Evolutionary conservation across 1,284 basidiomycete genomes (phyloP).

Genomic region (Takashimella koratensis): DNA sequence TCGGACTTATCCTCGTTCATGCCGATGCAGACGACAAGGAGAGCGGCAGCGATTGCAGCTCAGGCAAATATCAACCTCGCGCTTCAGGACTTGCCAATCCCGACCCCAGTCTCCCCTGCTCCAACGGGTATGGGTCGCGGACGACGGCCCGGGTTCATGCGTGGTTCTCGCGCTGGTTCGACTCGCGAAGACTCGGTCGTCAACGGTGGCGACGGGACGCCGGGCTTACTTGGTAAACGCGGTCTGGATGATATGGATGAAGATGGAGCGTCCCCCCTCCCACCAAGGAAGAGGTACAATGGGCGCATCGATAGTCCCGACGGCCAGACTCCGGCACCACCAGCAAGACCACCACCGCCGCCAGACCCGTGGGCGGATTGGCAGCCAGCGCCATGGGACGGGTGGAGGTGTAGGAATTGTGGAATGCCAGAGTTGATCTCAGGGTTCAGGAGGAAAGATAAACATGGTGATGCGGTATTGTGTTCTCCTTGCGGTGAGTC

Average conservation of each 20-base stretch:
- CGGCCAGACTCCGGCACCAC: not conserved
- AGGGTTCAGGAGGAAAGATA: conserved; percentile 78
- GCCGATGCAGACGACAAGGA: conserved; percentile 54
- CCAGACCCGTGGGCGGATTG: conserved; percentile 58
- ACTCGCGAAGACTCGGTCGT: conserved; percentile 28
- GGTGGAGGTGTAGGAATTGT: conserved; percentile 90
- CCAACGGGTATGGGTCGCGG: conserved; percentile 8
- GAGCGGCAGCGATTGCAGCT: conserved; percentile 80
- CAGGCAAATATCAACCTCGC: conserved; percentile 53
- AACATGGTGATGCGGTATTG: conserved; percentile 73
- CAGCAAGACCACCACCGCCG: not conserved
- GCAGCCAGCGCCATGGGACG: conserved; percentile 59
- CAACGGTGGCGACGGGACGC: conserved; percentile 18
- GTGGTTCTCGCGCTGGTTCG: conserved; percentile 16
- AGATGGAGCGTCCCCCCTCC: conserved; percentile 13
- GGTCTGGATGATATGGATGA: conserved; percentile 28
- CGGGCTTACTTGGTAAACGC: conserved; percentile 20
- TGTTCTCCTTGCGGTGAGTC: conserved; percentile 84
- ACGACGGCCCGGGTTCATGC: not conserved
- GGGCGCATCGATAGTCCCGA: conserved; percentile 21
- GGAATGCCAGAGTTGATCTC: conserved; percentile 82
- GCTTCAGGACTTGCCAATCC: conserved; percentile 46
- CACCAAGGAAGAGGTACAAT: conserved; percentile 23
- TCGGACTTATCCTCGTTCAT: conserved; percentile 48
- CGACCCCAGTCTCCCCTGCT: conserved; percentile 52